A percentile compares a stretch with the other conserved stretches of the same genome.
phyloP scores from a whole-genome alignment of 2,329 filamentous ascomycete genomes.

The Ophiostoma montium region DNA sequence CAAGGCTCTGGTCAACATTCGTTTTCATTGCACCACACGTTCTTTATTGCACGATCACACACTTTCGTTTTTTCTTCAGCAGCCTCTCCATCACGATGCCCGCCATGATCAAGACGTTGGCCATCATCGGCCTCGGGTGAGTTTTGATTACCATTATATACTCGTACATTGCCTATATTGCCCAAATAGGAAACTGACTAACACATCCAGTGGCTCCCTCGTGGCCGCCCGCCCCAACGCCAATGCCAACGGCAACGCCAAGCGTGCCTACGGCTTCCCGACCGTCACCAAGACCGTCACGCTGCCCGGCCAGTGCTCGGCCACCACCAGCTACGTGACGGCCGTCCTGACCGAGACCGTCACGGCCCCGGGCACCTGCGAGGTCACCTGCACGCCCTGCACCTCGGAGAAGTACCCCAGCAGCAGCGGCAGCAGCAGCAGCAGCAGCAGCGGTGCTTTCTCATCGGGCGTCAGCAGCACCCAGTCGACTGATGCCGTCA shows the following conservation, averaged over 20 bases:
- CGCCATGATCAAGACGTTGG: conserved; percentile 8
- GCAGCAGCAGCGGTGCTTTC: not conserved
- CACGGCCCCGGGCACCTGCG: not conserved
- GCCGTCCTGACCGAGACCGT: conserved; percentile 5
- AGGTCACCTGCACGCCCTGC: conserved; percentile 3
- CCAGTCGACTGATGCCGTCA: conserved; percentile 3
- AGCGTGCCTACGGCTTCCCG: conserved; percentile 10
- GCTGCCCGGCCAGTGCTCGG: conserved; percentile 3
- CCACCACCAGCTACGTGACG: not conserved
- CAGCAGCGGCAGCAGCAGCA: not conserved
- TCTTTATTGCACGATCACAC: not conserved
- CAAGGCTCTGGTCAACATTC: not conserved
- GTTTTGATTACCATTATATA: not conserved
- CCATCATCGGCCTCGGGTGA: conserved; percentile 12
- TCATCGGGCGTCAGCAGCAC: not conserved
- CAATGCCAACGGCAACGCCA: conserved; percentile 5
- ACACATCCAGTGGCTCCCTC: conserved; percentile 5
- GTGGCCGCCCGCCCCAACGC: conserved; percentile 9
- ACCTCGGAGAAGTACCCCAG: conserved; percentile 1
- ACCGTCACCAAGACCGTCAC: conserved; percentile 11
- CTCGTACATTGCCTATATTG: no score
- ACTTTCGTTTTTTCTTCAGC: not conserved
- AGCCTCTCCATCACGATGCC: not conserved
- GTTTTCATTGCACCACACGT: not conserved
- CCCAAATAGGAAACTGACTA: not conserved